Percentiles rank a stretch among this genome's conserved stretches.
These are phyloP conservation scores for Cucumis hystrix DNA, from an alignment of 306 rosid genomes.

Conservation along the genomic window DNA sequence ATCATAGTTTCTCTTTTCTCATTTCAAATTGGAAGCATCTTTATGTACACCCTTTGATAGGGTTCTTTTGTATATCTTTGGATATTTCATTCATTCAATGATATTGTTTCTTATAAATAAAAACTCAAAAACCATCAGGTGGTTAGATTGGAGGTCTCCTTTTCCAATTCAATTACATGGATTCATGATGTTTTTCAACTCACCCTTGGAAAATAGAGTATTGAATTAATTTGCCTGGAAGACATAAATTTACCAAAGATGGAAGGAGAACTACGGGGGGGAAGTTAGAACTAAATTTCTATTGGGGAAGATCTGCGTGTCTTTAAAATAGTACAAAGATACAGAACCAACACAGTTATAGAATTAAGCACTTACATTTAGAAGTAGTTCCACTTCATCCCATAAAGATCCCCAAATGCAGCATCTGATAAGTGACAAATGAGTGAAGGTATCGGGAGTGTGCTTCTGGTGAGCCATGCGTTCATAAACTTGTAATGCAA, in stretches of 20 bases:
- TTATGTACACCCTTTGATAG: too few species aligned
- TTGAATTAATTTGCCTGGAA: neutral
- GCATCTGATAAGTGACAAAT: conserved; percentile 46
- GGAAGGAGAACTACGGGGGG: neutral
- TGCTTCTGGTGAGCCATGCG: conserved; percentile 67
- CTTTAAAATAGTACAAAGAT: neutral
- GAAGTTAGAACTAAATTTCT: neutral
- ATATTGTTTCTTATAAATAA: too few species aligned
- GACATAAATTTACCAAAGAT: neutral
- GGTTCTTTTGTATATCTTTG: too few species aligned
- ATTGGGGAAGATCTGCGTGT: neutral
- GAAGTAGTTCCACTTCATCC: conserved; percentile 57
- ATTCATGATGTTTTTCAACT: neutral
- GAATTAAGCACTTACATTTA: conserved; percentile 35
- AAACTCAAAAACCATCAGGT: neutral
- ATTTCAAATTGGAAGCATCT: too few species aligned
- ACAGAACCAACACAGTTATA: neutral
- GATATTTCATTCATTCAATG: too few species aligned
- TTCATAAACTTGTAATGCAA: conserved; percentile 75
- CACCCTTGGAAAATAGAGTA: neutral
- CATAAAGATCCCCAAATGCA: conserved; percentile 66
- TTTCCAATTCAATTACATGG: neutral
- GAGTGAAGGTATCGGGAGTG: conserved; percentile 55
- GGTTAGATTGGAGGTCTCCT: neutral
- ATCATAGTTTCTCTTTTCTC: too few species aligned